Evolutionary conservation across 108 stramenopile species (phyloP), one percentile per base, ranked within the genome.

Genomic region (Fistulifera pelliculosa): DNA sequence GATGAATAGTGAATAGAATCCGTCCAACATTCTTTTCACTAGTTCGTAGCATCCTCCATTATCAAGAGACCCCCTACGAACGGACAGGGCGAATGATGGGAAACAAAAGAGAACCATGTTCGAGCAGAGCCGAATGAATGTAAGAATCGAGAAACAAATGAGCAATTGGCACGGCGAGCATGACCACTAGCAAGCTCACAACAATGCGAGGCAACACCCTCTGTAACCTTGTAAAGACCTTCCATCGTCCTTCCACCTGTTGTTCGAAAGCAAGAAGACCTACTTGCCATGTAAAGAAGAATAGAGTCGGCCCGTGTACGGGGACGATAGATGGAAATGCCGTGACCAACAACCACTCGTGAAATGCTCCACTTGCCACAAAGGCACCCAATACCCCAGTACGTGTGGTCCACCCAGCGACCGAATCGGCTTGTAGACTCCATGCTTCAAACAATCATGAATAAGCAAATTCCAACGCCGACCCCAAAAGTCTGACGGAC

Each of bases 401-500:
- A 38, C 18, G 5, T 38, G 19, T 10, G 66, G 52, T 31, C 54
- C 62, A 12, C 48, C 21, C 15, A 56, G 44, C 23, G 54, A 69
- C 14, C 80, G 52, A 1, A 76, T 48, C 15, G 87, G 82, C 31
- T 80, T 82, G 54, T 76, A 88, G 10, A 88, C 69, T 13, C 83
- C 82, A 21, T 75, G 52, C 45, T 88, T 88, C 57, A 88, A 63
- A 1, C 69, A 74, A 13, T 43, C 41, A 47, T 88, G 87, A 4
- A 88, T 61, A 13, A 88, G 11, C 4, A 65, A 23, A 52, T 88
- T 88, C 87, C 87, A 88, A 35, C 79, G 60, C 17, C 65, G 47
- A 1, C 76, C 76, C 87, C 87, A 88, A 62, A 88, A 88, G 35
- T 88, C 83, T 21, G 67, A 57, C 0, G 79, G 76, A 35, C 61